These are phyloP conservation scores for Syncephalis plumigaleata DNA, from an alignment of 371 early-diverging fungal species.

Conservation along the genomic window DNA sequence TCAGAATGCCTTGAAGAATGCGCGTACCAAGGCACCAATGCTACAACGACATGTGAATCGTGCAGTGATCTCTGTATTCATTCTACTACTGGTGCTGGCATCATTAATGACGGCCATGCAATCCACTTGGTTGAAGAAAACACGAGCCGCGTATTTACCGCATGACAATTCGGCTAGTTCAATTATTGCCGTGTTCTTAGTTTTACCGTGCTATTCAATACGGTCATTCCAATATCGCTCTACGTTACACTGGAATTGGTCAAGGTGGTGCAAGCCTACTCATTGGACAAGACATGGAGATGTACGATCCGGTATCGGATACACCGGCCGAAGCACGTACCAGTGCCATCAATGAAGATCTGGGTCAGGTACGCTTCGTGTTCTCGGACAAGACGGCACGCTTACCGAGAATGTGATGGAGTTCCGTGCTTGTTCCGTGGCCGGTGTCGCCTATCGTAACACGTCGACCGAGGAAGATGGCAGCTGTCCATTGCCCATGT, in stretches of 20 bases:
- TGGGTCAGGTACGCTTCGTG: constrained; percentile 81
- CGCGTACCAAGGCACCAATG: constrained; percentile 42
- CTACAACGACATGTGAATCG: constrained; percentile 42
- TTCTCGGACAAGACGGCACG: constrained; percentile 96
- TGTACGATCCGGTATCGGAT: constrained; percentile 51
- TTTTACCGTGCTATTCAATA: constrained; percentile 59
- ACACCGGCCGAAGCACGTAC: constrained; percentile 66
- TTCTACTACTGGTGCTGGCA: constrained; percentile 27
- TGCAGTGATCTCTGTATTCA: constrained; percentile 43
- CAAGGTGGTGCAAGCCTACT: constrained; percentile 45
- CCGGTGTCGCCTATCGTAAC: constrained; percentile 34
- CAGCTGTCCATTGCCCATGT: not conserved
- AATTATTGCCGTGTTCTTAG: constrained; percentile 29
- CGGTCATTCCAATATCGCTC: constrained; percentile 60
- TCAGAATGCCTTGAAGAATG: constrained; percentile 45
- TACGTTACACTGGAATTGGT: constrained; percentile 54
- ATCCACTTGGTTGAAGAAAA: constrained; percentile 4
- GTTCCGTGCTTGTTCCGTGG: constrained; percentile 58
- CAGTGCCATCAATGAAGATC: constrained; percentile 74
- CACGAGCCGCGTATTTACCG: not conserved
- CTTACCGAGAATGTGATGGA: constrained; percentile 90
- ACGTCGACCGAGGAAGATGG: not conserved
- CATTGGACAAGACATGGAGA: constrained; percentile 57
- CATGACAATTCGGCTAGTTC: not conserved
- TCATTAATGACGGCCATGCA: constrained; percentile 20